These are phyloP conservation scores for Physcia stellaris DNA, from an alignment of 495 filamentous ascomycete species.

Conservation along the genomic window DNA sequence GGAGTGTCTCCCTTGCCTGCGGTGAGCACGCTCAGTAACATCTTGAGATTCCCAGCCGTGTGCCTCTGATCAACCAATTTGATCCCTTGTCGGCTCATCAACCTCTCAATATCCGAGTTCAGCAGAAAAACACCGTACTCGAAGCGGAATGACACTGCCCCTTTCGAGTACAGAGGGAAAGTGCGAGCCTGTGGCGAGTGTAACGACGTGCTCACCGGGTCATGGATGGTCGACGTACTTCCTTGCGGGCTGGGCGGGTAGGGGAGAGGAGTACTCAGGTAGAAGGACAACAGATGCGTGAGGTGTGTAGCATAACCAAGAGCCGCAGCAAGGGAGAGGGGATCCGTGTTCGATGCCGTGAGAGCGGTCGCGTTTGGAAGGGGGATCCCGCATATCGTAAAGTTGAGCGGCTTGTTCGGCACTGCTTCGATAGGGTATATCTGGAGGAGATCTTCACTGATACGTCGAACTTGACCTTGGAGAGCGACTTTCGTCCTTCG, in stretches of 20 bases:
- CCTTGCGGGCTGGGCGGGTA: conserved; percentile 63
- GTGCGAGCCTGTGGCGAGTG: conserved; percentile 43
- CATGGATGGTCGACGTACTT: conserved; percentile 64
- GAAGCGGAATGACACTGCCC: conserved; percentile 68
- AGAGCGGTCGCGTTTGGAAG: conserved; percentile 71
- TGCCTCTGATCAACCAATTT: conserved; percentile 76
- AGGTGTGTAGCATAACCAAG: conserved; percentile 73
- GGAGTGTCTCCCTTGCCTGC: conserved; percentile 67
- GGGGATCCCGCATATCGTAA: conserved; percentile 59
- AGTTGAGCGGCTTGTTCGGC: conserved; percentile 47
- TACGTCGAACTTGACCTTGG: conserved; percentile 68
- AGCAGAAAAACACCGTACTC: conserved; percentile 91
- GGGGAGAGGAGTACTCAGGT: conserved; percentile 63
- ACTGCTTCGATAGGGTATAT: conserved; percentile 72
- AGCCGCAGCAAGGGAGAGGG: conserved; percentile 62
- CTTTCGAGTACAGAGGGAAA: conserved; percentile 70
- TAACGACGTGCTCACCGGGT: conserved; percentile 59
- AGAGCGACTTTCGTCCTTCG: conserved; percentile 45
- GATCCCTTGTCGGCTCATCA: conserved; percentile 61
- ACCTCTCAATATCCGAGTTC: conserved; percentile 83
- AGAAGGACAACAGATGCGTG: conserved; percentile 64
- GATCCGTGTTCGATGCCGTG: conserved; percentile 33
- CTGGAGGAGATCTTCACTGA: conserved; percentile 63
- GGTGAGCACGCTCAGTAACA: conserved; percentile 74
- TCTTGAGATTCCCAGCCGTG: conserved; percentile 86